Evolutionary conservation across 768 basidiomycete genomes (phyloP).

Genomic region (Crassisporium funariophilum): DNA sequence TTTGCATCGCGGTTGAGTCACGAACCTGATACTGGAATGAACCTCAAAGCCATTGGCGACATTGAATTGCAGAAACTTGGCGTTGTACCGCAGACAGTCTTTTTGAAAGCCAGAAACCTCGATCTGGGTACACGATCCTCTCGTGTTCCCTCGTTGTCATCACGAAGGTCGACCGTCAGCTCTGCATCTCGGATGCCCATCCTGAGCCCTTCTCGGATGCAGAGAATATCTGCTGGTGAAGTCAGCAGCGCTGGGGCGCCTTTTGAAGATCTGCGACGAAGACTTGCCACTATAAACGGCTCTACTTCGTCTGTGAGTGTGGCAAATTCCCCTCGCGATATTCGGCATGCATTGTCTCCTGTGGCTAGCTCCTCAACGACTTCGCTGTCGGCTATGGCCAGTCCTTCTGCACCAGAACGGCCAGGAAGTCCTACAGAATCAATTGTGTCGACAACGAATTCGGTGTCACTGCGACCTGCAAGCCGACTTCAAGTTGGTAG

Average conservation of each 20-base stretch:
- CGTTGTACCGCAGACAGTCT: slow-evolving; percentile 89
- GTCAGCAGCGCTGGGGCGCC: slow-evolving; percentile 51
- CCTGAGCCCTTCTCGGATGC: slow-evolving; percentile 50
- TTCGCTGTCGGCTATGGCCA: slow-evolving; percentile 29
- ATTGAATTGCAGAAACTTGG: slow-evolving; percentile 86
- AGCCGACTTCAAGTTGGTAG: slow-evolving; percentile 72
- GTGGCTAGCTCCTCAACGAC: slow-evolving; percentile 32
- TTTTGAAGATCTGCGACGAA: slow-evolving; percentile 77
- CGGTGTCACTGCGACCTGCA: slow-evolving; percentile 55
- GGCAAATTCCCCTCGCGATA: slow-evolving; percentile 43
- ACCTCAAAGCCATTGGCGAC: slow-evolving; percentile 63
- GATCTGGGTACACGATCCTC: slow-evolving; percentile 43
- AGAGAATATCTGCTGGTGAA: slow-evolving; percentile 52
- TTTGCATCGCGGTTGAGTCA: slow-evolving; percentile 65
- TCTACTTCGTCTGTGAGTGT: slow-evolving; percentile 66
- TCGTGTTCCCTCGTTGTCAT: slow-evolving; percentile 38
- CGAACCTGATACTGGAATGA: slow-evolving; percentile 65
- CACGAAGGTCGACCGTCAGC: slow-evolving; percentile 40
- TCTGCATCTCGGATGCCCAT: slow-evolving; percentile 40
- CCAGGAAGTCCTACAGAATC: slow-evolving; percentile 85
- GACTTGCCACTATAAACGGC: slow-evolving; percentile 73
- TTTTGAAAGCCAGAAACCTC: slow-evolving; percentile 62
- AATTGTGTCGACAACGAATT: slow-evolving; percentile 70
- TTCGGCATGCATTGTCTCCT: slow-evolving; percentile 45
- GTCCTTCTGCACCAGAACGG: slow-evolving; percentile 45